These are phyloP conservation scores for Grammothele lineata DNA, from an alignment of 768 basidiomycete species.

Conservation along the genomic window DNA sequence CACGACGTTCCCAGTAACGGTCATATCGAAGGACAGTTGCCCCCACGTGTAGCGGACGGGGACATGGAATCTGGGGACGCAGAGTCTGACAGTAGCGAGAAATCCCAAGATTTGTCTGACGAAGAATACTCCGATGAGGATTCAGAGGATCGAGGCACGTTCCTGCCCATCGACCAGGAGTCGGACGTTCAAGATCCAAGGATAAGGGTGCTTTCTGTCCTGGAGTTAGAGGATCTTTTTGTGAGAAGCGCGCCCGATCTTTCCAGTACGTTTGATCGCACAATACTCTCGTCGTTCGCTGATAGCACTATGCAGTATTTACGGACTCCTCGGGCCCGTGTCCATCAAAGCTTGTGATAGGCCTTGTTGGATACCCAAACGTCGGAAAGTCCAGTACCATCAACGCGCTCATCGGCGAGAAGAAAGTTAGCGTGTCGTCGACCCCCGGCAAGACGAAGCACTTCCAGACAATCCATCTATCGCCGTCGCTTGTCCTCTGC, in stretches of 20 bases:
- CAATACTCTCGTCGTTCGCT: background rate
- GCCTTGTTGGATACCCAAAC: constrained; percentile 97
- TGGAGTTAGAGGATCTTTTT: constrained; percentile 87
- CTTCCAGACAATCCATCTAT: constrained; percentile 97
- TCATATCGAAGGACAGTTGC: constrained; percentile 16
- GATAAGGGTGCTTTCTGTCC: constrained; percentile 75
- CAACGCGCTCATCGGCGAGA: constrained; percentile 92
- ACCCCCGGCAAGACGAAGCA: constrained; percentile 99
- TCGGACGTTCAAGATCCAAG: constrained; percentile 55
- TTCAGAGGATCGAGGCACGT: constrained; percentile 36
- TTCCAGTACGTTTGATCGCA: constrained; percentile 40
- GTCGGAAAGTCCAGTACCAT: constrained; percentile 99
- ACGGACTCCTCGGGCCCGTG: constrained; percentile 49
- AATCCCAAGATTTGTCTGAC: constrained; percentile 26
- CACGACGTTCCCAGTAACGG: too few species aligned
- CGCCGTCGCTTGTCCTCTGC: constrained; percentile 79
- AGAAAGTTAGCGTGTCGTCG: constrained; percentile 96
- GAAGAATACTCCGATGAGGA: constrained; percentile 21
- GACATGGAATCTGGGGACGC: background rate
- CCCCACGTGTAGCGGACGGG: too few species aligned
- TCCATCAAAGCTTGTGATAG: constrained; percentile 69
- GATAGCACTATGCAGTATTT: constrained; percentile 44
- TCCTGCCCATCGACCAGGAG: constrained; percentile 50
- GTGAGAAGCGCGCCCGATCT: constrained; percentile 65
- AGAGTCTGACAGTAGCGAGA: constrained; percentile 12